Evolutionary conservation across 1,139 yeast species (phyloP), one percentile per base, ranked within the genome.

Genomic region (Scheffersomyces stambukii): DNA sequence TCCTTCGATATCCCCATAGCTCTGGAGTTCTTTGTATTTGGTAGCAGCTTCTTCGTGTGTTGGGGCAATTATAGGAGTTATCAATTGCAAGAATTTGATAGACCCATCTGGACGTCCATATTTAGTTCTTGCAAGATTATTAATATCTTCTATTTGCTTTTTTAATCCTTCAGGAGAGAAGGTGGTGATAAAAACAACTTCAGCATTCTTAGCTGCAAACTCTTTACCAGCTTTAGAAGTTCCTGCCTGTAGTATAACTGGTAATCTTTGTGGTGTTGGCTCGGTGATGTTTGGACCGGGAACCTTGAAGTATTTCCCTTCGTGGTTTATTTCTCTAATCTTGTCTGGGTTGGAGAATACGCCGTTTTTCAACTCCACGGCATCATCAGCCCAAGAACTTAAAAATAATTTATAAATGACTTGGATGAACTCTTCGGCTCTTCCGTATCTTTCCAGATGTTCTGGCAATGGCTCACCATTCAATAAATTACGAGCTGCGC

Each of bases 211-310:
- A 13, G 75, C 73, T 21, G 71, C 74, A 39, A 63, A 54, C 4
- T 57, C 57, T 28, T 52, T 53, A 17, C 75, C 75, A 20, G 59
- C 58, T 21, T 57, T 49, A 3, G 73, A 66, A 9, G 71, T 56
- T 19, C 75, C 75, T 2, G 75, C 75, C 42, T 68, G 75, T 25
- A 67, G 53, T 29, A 68, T 52, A 12, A 65, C 59, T 3, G 73
- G 73, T 13, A 66, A 45, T 45, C 70, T 58, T 35, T 64, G 71
- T 9, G 63, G 64, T 8, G 69, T 57, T 13, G 72, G 73, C 28
- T 58, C 62, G 8, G 66, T 54, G 27, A 65, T 59, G 33, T 45
- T 53, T 7, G 71, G 71, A 4, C 72, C 73, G n/a, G 70, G 70
- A 8, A 66, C 70, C 11, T 44, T 58, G 41, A 50, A 66, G 40